phyloP scores from a whole-genome alignment of 176 grass and related monocot genomes.

The Carex cristatella region DNA sequence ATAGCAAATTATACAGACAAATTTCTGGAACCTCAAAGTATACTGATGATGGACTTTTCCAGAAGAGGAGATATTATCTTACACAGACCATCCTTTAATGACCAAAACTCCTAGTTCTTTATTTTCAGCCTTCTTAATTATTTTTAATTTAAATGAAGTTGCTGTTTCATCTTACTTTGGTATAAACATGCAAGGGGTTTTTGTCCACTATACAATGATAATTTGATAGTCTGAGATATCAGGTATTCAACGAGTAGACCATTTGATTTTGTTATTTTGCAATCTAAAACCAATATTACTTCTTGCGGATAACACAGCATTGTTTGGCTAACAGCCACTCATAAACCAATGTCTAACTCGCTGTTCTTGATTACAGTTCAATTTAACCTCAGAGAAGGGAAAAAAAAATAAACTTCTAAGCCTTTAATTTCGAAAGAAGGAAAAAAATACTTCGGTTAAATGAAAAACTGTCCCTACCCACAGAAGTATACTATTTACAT shows the following conservation, averaged over 20 bases:
- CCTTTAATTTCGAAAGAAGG: neutral
- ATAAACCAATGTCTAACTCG: neutral
- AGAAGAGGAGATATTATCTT: neutral
- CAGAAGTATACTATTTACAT: neutral
- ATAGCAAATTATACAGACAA: neutral
- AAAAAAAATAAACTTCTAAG: neutral
- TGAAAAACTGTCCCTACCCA: neutral
- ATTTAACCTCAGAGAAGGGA: neutral
- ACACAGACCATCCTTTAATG: neutral
- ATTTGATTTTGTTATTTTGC: slow-evolving; percentile 2
- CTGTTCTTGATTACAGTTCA: neutral
- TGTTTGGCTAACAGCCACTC: neutral
- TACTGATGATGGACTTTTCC: neutral
- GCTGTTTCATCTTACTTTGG: too few relatives aligned
- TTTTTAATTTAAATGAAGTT: neutral
- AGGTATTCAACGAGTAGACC: neutral
- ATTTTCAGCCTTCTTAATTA: neutral
- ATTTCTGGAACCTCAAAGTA: neutral
- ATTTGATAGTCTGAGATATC: neutral
- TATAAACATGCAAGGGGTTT: neutral
- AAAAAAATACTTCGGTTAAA: neutral
- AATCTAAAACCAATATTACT: neutral
- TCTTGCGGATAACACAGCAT: neutral
- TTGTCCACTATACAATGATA: neutral
- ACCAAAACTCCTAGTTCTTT: neutral